Conservation (phyloP, 2,329 filamentous ascomycete species). For the Neonectria hederae region DNA sequence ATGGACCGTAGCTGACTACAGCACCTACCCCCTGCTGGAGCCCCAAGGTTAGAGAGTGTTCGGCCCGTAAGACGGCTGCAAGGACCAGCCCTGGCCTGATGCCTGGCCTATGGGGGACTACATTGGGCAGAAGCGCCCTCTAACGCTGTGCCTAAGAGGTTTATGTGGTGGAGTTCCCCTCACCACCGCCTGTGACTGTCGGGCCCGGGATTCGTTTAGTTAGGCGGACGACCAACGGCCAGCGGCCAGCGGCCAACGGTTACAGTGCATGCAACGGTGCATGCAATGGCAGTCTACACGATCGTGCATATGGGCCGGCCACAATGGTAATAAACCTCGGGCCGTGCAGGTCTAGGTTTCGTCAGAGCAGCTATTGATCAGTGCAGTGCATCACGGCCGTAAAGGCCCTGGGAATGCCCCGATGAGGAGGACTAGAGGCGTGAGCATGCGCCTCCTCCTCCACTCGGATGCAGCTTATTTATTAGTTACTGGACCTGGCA, state of each 20-base stretch:
- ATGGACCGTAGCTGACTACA: neutral
- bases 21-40: neutral
- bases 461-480: conserved; percentile 4
- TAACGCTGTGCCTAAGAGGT: neutral
- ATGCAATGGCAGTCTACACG: neutral
- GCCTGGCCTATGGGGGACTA: neutral
- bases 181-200: neutral
- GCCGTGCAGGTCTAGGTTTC: neutral
- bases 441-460: conserved; percentile 12
- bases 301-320: too few species aligned
- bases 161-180: neutral
- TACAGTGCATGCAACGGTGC: neutral
- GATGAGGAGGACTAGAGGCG: neutral
- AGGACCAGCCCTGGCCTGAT: neutral
- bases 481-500: conserved; percentile 12
- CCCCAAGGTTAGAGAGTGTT: neutral
- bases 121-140: neutral
- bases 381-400: neutral
- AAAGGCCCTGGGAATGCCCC: neutral
- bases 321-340: too few species aligned
- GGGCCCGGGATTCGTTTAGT: neutral
- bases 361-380: neutral
- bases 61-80: neutral
- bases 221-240: neutral
- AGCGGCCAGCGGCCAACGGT: neutral